phyloP scores from a whole-genome alignment of 257 asterid genomes.

The Mentha longifolia region DNA sequence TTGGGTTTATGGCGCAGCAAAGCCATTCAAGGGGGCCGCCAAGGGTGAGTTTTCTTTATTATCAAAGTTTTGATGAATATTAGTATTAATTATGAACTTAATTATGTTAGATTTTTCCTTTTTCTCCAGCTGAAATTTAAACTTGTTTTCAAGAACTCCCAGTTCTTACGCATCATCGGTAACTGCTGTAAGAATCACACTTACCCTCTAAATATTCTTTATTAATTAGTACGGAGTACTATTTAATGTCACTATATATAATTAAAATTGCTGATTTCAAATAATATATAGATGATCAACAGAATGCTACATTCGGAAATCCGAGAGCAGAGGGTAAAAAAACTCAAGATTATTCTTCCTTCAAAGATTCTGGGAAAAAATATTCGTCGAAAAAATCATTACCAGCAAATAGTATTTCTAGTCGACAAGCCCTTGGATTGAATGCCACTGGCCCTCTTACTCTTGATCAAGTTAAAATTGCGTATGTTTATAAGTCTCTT shows the following conservation, averaged over 20 bases:
- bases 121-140: background rate
- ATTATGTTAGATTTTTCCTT: background rate
- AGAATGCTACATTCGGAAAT: background rate
- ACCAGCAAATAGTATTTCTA: background rate
- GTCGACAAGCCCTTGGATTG: constrained; percentile 1
- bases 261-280: background rate
- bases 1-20: background rate
- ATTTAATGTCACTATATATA: background rate
- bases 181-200: background rate
- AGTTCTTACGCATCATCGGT: background rate
- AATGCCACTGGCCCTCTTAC: constrained; percentile 2
- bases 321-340: background rate
- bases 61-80: too few relatives aligned
- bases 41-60: background rate
- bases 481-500: background rate
- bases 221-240: background rate
- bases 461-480: constrained; percentile 11
- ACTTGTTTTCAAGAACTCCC: background rate
- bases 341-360: background rate
- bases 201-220: background rate
- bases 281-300: background rate
- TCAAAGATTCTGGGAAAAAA: background rate
- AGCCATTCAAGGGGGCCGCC: constrained; percentile 5
- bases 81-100: too few relatives aligned
- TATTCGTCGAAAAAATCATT: background rate